phyloP scores from a whole-genome alignment of 2,329 filamentous ascomycete genomes.

The Colletotrichum caudatum region DNA sequence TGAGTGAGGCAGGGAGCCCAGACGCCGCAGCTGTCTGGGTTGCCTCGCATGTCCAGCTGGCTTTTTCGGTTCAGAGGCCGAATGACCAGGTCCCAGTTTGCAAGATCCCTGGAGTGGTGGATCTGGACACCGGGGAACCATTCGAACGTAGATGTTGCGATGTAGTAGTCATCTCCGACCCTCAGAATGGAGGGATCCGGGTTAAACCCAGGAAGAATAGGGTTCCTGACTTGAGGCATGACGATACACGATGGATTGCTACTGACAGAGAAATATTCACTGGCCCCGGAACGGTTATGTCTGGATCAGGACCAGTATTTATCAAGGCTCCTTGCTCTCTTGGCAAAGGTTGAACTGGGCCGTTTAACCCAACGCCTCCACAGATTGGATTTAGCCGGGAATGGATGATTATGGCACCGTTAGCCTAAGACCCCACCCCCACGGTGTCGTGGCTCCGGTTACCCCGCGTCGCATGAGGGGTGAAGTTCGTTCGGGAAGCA shows the following conservation, averaged over 20 bases:
- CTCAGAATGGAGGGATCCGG: conserved; percentile 66
- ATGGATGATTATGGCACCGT: conserved; percentile 35
- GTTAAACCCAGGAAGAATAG: conserved; percentile 69
- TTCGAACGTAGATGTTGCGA: conserved; percentile 67
- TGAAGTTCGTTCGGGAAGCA: conserved; percentile 22
- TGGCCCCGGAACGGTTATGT: rapidly evolving
- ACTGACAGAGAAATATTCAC: too few species aligned
- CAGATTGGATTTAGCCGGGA: conserved; percentile 38
- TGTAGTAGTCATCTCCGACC: conserved; percentile 66
- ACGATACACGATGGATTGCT: conserved; percentile 13
- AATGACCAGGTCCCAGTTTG: conserved; percentile 62
- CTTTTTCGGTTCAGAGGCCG: conserved; percentile 62
- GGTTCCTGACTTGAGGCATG: conserved; percentile 65
- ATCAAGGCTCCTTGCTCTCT: background rate
- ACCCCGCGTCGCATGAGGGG: conserved; percentile 37
- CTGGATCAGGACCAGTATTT: background rate
- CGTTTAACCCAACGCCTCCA: conserved; percentile 30
- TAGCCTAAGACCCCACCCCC: conserved; percentile 31
- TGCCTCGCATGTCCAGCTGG: conserved; percentile 69
- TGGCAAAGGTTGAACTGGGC: background rate
- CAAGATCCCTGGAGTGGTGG: conserved; percentile 64
- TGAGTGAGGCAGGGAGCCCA: conserved; percentile 75
- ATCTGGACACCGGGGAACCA: conserved; percentile 69
- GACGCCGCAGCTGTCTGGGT: conserved; percentile 71
- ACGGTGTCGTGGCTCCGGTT: conserved; percentile 2